Evolutionary conservation across 257 asterid species (phyloP).

Genomic region (Jaltomata sinuosa): DNA sequence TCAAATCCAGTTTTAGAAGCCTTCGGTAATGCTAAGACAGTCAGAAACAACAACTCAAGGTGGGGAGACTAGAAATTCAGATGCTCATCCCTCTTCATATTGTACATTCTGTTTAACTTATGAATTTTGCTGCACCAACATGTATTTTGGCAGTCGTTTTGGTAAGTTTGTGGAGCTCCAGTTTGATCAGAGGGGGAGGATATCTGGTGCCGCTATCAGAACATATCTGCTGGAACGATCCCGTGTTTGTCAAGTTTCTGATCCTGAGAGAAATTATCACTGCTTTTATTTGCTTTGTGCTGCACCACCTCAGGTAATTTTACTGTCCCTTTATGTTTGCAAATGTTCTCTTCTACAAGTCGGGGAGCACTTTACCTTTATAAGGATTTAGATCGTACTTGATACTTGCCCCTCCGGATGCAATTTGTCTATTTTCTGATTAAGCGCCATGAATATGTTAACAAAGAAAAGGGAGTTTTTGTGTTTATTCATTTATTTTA

Average conservation of each 20-base stretch:
- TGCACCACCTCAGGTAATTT: constrained; percentile 72
- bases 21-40: constrained; percentile 90
- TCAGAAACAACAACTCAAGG: constrained; percentile 93
- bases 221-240: constrained; percentile 92
- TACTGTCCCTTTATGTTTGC: neutral
- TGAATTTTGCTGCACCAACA: neutral
- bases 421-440: neutral
- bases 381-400: neutral
- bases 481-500: neutral
- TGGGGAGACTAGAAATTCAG: constrained; percentile 7
- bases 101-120: neutral
- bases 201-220: constrained; percentile 93
- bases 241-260: constrained; percentile 86
- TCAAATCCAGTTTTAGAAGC: constrained; percentile 95
- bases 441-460: neutral
- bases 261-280: constrained; percentile 93
- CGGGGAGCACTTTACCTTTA: neutral
- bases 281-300: constrained; percentile 94
- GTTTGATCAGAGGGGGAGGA: constrained; percentile 59
- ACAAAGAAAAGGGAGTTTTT: neutral
- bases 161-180: constrained; percentile 95
- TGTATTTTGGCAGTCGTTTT: constrained; percentile 54
- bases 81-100: neutral
- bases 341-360: neutral
- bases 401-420: neutral